Conservation (phyloP, 192 early-diverging fungal genomes). For the Podila minutissima region DNA sequence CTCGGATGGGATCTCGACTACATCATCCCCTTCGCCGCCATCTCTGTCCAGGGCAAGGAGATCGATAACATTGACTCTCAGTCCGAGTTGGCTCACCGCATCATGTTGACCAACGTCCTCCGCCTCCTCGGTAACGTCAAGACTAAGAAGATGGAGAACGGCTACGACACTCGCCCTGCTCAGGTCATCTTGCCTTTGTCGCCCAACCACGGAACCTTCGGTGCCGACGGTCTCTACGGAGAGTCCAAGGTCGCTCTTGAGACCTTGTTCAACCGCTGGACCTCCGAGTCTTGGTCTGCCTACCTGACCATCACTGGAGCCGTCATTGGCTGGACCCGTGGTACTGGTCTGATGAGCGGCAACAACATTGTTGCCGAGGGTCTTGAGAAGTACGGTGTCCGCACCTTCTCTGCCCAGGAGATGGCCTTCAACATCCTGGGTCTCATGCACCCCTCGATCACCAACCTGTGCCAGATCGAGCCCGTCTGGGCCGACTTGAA, state of each 20-base stretch:
- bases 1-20: conserved; percentile 95
- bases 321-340: conserved; percentile 97
- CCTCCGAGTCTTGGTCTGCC: conserved; percentile 87
- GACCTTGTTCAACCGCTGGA: conserved; percentile 91
- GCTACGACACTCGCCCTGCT: conserved; percentile 87
- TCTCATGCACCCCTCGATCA: conserved; percentile 84
- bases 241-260: conserved; percentile 96
- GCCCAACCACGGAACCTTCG: conserved; percentile 97
- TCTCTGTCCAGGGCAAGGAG: conserved; percentile 89
- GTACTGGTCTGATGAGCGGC: conserved; percentile 92
- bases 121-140: conserved; percentile 90
- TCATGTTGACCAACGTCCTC: conserved; percentile 94
- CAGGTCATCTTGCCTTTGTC: conserved; percentile 90
- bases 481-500: conserved; percentile 92
- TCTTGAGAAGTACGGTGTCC: conserved; percentile 86
- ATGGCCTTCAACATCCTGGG: conserved; percentile 95
- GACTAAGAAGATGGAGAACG: conserved; percentile 77
- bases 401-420: conserved; percentile 92
- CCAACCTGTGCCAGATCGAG: conserved; percentile 74
- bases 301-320: conserved; percentile 92
- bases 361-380: conserved; percentile 93
- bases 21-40: conserved; percentile 95
- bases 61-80: conserved; percentile 84
- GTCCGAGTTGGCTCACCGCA: conserved; percentile 93
- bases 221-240: conserved; percentile 90